A percentile compares a stretch with the other conserved stretches of the same genome.
Evolutionary conservation across 2,329 filamentous ascomycete species (phyloP).

Genomic region (Colletotrichum caudatum): DNA sequence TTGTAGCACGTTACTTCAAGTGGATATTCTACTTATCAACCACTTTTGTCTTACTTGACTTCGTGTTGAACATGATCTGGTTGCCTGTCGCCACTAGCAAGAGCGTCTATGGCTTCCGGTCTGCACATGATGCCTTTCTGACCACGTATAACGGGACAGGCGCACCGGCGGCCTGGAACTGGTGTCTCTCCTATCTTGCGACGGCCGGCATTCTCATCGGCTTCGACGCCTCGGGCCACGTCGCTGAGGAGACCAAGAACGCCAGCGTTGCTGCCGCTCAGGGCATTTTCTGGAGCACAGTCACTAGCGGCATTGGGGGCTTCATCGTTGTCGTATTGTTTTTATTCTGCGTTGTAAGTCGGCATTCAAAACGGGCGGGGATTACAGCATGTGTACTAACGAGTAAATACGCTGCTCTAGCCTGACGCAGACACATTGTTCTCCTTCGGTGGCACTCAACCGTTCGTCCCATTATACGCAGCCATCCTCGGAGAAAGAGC

Average conservation of each 20-base stretch:
- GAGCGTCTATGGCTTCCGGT: conserved; percentile 67
- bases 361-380: rapidly evolving
- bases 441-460: conserved; percentile 65
- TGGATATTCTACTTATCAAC: conserved; percentile 65
- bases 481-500: conserved; percentile 66
- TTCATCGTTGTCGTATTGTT: conserved; percentile 69
- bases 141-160: conserved; percentile 70
- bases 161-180: conserved; percentile 70
- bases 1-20: conserved; percentile 57
- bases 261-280: conserved; percentile 66
- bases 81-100: conserved; percentile 67
- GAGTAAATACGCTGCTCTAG: conserved; percentile 45
- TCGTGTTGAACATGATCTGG: conserved; percentile 71
- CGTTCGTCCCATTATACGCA: conserved; percentile 70
- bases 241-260: conserved; percentile 72
- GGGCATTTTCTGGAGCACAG: conserved; percentile 71
- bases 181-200: conserved; percentile 71
- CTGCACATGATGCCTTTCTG: conserved; percentile 69
- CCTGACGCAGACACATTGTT: conserved; percentile 66
- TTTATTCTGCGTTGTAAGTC: conserved; percentile 66
- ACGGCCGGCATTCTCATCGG: conserved; percentile 71
- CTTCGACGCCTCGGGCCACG: conserved; percentile 71
- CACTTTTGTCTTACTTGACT: conserved; percentile 66
- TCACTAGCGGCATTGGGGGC: conserved; percentile 67
- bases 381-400: too few species aligned